Percentiles rank a stretch among this genome's conserved stretches.
Conservation (phyloP, 768 basidiomycete genomes). For the Trametes sanguinea region DNA sequence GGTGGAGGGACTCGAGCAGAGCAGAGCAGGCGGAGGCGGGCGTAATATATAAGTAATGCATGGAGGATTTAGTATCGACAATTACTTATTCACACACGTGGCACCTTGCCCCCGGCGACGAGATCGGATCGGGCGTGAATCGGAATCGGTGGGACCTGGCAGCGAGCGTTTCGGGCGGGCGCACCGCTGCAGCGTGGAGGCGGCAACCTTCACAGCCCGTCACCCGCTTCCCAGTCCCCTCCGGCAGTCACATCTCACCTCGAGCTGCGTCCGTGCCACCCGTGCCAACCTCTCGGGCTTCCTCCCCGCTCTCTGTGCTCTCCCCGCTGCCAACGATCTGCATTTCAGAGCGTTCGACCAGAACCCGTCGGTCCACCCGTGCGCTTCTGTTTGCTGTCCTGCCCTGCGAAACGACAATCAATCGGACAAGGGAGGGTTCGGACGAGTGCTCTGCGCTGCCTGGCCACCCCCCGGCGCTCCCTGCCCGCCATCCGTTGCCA, state of each 20-base stretch:
- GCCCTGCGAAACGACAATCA: background rate
- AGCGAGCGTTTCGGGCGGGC: background rate
- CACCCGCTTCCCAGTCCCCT: conserved; percentile 11
- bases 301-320: no score
- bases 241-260: conserved; percentile 1
- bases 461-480: background rate
- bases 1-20: conserved; percentile 4
- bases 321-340: background rate
- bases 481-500: conserved; percentile 11
- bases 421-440: background rate
- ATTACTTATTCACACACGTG: conserved; percentile 9
- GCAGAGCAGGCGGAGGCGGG: background rate
- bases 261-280: no score
- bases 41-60: conserved; percentile 2
- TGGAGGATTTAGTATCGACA: no score
- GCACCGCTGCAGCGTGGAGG: conserved; percentile 2
- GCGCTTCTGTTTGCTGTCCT: background rate
- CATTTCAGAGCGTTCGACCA: background rate
- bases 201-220: conserved; percentile 2
- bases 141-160: conserved; percentile 7
- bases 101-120: background rate
- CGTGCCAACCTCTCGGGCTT: background rate
- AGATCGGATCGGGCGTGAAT: conserved; percentile 2
- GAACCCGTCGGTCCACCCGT: background rate
- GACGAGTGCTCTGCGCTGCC: conserved; percentile 3